These are phyloP conservation scores for Drosera capensis DNA, from an alignment of 148 eudicot genomes.

Conservation along the genomic window DNA sequence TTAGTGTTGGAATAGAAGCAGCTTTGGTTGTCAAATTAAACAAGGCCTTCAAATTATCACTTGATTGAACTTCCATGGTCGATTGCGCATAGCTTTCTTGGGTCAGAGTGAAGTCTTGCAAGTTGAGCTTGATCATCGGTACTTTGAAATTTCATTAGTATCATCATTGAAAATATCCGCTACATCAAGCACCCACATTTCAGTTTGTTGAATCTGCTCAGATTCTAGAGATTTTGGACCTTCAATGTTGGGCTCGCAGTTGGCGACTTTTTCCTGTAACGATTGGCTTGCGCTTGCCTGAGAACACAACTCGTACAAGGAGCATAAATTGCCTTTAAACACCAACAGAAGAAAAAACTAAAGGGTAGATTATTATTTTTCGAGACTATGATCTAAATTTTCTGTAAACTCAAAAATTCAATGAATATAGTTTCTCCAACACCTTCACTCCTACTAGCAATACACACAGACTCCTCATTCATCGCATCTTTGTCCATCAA, in stretches of 20 bases:
- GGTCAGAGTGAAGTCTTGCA: slow-evolving; percentile 60
- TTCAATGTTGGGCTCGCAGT: slow-evolving; percentile 64
- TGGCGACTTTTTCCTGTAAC: slow-evolving; percentile 13
- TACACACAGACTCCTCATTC: too few species aligned
- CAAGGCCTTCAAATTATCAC: slow-evolving; percentile 62
- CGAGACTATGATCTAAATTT: too few species aligned
- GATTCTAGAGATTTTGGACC: too few species aligned
- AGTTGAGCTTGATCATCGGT: slow-evolving; percentile 68
- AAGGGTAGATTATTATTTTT: too few species aligned
- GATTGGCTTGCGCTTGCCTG: too few species aligned
- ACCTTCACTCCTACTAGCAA: too few species aligned
- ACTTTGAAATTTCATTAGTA: slow-evolving; percentile 69
- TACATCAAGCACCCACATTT: slow-evolving; percentile 37
- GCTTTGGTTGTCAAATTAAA: slow-evolving; percentile 74
- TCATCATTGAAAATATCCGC: slow-evolving; percentile 61
- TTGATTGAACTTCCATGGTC: slow-evolving; percentile 46
- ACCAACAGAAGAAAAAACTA: too few species aligned
- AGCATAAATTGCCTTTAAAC: too few species aligned
- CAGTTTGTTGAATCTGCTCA: slow-evolving; percentile 42
- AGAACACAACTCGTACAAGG: too few species aligned
- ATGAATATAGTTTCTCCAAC: too few species aligned
- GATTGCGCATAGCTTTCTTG: slow-evolving; percentile 44
- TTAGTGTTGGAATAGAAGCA: slow-evolving; percentile 81
- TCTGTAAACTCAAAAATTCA: too few species aligned
- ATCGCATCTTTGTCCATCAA: too few species aligned